These are phyloP conservation scores for Ganoderma boninense DNA, from an alignment of 1,284 basidiomycete genomes.

Conservation along the genomic window DNA sequence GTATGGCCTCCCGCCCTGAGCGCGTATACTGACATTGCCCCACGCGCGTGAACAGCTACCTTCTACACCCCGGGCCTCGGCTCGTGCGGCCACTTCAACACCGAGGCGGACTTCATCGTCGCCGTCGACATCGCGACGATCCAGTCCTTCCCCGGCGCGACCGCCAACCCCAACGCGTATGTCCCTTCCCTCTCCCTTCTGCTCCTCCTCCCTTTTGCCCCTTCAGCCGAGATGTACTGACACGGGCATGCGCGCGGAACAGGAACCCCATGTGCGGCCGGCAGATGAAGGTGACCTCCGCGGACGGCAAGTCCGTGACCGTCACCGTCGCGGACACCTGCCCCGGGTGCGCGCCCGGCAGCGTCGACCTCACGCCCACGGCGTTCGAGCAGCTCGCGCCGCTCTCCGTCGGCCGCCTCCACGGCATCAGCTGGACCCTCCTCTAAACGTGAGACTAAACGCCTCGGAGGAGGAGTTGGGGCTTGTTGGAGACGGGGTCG, in stretches of 20 bases:
- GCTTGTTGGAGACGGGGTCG: background rate
- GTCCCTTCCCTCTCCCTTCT: background rate
- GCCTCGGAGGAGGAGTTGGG: background rate
- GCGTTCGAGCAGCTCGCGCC: slow-evolving; percentile 51
- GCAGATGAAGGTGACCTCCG: slow-evolving; percentile 37
- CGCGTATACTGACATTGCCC: background rate
- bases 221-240: background rate
- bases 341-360: slow-evolving; percentile 46
- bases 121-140: slow-evolving; percentile 28
- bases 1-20: background rate
- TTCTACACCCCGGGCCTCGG: slow-evolving; percentile 33
- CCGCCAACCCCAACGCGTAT: slow-evolving; percentile 30
- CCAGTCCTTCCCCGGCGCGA: slow-evolving; percentile 30
- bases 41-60: slow-evolving; percentile 14
- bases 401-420: slow-evolving; percentile 34
- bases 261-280: slow-evolving; percentile 47
- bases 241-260: background rate
- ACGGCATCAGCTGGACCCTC: slow-evolving; percentile 34
- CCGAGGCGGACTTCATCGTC: slow-evolving; percentile 32
- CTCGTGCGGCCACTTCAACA: slow-evolving; percentile 31
- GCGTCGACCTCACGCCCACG: slow-evolving; percentile 52
- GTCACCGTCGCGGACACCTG: slow-evolving; percentile 55
- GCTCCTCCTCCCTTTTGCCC: too few species aligned
- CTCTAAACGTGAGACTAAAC: background rate
- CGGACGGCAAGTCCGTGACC: slow-evolving; percentile 44